Evolutionary conservation across 1,284 basidiomycete genomes (phyloP).

Genomic region (Ceratobasidium sp.): DNA sequence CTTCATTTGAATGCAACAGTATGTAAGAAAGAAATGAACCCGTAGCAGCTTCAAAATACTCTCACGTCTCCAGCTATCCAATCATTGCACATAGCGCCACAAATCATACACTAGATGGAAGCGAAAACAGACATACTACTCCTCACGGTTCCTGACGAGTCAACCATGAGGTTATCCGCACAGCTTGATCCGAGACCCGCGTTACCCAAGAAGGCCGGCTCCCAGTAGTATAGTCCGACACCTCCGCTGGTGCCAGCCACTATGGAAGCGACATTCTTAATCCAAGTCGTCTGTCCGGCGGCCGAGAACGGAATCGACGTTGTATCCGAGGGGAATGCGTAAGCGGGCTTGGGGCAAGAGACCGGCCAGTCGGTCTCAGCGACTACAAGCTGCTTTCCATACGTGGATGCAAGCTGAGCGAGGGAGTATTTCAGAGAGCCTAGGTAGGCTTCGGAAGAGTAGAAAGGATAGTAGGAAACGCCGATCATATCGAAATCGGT

Average conservation of each 20-base stretch:
- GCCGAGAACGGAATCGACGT: slow-evolving; percentile 61
- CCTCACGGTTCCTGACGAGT: slow-evolving; percentile 32
- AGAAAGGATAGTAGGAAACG: slow-evolving; percentile 74
- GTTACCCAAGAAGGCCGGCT: slow-evolving; percentile 45
- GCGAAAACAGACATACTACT: slow-evolving; percentile 23
- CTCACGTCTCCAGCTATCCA: no score
- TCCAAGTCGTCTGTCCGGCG: slow-evolving; percentile 67
- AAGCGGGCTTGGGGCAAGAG: slow-evolving; percentile 59
- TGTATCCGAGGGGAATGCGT: slow-evolving; percentile 59
- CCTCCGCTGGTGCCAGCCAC: slow-evolving; percentile 61
- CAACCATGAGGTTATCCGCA: slow-evolving; percentile 39
- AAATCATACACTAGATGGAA: not conserved
- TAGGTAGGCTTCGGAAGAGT: slow-evolving; percentile 66
- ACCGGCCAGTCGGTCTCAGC: slow-evolving; percentile 74
- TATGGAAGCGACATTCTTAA: slow-evolving; percentile 62
- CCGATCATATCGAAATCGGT: slow-evolving; percentile 68
- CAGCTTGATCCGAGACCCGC: slow-evolving; percentile 35
- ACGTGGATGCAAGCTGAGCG: slow-evolving; percentile 61
- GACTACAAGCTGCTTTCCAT: slow-evolving; percentile 67
- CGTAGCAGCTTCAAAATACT: no score
- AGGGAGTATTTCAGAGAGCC: slow-evolving; percentile 63
- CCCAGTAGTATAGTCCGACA: slow-evolving; percentile 49
- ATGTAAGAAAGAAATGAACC: no score
- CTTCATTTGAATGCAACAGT: no score
- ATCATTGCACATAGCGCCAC: no score